These are phyloP conservation scores for Nannochloropsis oceanica DNA, from an alignment of 108 stramenopile species.

Conservation along the genomic window DNA sequence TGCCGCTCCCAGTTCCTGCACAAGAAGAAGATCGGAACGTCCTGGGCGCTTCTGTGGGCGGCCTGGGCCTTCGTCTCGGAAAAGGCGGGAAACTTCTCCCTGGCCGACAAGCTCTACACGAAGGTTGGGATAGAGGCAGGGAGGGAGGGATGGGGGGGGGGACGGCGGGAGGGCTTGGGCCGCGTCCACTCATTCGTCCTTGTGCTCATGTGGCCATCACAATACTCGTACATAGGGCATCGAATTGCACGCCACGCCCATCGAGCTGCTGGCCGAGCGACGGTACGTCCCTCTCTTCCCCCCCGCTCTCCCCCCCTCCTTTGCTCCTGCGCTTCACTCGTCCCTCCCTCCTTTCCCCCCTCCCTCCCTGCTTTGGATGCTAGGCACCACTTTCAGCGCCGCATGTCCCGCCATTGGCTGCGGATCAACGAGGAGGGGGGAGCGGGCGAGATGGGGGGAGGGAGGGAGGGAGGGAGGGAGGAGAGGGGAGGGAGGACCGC, in stretches of 20 bases:
- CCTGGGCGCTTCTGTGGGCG: not conserved
- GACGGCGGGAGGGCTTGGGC: too few species aligned
- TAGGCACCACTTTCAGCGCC: not conserved
- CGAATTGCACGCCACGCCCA: not conserved
- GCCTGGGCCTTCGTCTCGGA: not conserved
- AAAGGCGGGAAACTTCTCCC: not conserved
- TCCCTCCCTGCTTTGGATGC: too few species aligned
- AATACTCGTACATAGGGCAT: not conserved
- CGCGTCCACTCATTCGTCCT: too few species aligned
- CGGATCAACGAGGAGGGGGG: not conserved
- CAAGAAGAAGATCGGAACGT: not conserved
- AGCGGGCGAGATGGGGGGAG: not conserved
- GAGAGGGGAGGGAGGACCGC: not conserved
- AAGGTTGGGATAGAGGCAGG: too few species aligned
- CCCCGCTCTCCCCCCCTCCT: not conserved
- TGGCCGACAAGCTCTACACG: not conserved
- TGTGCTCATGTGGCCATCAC: too few species aligned
- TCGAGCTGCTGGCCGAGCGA: not conserved
- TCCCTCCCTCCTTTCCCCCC: not conserved
- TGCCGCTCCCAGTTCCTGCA: not conserved
- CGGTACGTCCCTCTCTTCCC: not conserved
- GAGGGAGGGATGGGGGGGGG: too few species aligned
- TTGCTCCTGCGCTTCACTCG: not conserved
- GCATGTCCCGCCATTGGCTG: not conserved
- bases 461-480: not conserved